These are phyloP conservation scores for Oleoguttula mirabilis DNA, from an alignment of 495 filamentous ascomycete species.

Conservation along the genomic window DNA sequence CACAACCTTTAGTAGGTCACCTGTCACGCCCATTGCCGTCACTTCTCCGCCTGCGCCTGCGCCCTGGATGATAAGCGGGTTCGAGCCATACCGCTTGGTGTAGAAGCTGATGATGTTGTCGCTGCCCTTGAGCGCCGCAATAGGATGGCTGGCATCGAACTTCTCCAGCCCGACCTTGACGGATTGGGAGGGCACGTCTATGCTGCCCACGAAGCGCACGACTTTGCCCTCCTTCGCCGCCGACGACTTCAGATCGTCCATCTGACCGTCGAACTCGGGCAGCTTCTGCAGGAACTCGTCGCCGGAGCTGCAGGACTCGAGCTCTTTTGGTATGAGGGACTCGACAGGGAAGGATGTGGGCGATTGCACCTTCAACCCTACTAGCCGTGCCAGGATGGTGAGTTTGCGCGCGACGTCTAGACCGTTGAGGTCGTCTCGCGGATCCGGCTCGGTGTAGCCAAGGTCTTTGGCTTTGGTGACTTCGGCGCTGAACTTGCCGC, in stretches of 20 bases:
- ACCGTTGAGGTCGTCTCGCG: conserved; percentile 89
- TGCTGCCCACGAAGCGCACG: conserved; percentile 86
- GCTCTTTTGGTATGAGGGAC: conserved; percentile 71
- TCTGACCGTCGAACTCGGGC: conserved; percentile 65
- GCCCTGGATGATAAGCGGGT: conserved; percentile 86
- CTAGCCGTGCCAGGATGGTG: conserved; percentile 78
- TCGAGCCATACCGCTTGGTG: conserved; percentile 80
- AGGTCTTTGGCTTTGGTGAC: conserved; percentile 81
- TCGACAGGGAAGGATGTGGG: conserved; percentile 84
- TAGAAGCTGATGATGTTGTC: conserved; percentile 98
- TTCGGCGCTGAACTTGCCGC: conserved; percentile 71
- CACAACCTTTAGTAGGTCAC: conserved; percentile 78
- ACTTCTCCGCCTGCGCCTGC: conserved; percentile 87
- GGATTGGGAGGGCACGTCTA: conserved; percentile 61
- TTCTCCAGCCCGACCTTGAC: conserved; percentile 84
- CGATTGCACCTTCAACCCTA: conserved; percentile 61
- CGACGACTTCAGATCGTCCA: conserved; percentile 64
- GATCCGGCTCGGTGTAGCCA: conserved; percentile 96
- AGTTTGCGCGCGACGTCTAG: conserved; percentile 94
- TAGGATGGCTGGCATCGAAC: conserved; percentile 48
- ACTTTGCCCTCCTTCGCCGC: conserved; percentile 81
- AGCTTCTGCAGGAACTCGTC: conserved; percentile 72
- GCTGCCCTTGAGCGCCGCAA: conserved; percentile 87
- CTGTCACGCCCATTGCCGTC: conserved; percentile 89
- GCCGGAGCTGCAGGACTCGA: conserved; percentile 60